Conservation (phyloP, 1,139 yeast species). For the Taphrina pruni region DNA sequence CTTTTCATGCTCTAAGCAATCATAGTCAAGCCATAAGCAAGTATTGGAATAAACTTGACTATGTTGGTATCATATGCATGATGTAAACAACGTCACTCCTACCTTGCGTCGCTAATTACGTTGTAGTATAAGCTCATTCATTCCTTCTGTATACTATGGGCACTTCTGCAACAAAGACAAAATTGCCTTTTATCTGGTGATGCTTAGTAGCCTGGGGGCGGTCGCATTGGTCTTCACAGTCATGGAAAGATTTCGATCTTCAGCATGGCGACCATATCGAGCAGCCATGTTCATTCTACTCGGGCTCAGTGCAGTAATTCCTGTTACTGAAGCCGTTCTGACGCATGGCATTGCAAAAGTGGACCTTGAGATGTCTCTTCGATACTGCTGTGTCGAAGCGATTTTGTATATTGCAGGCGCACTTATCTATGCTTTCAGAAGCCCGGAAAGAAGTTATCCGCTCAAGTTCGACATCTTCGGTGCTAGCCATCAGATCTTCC, state of each 20-base stretch:
- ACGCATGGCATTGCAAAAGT: constrained; percentile 58
- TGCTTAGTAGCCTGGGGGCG: constrained; percentile 64
- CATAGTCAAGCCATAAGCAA: constrained; percentile 69
- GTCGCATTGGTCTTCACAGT: constrained; percentile 71
- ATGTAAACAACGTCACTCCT: constrained; percentile 52
- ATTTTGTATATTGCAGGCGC: constrained; percentile 79
- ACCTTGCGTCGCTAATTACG: neutral
- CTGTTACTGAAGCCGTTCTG: constrained; percentile 62
- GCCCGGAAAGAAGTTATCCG: constrained; percentile 78
- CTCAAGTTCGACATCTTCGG: constrained; percentile 50
- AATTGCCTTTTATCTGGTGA: constrained; percentile 56
- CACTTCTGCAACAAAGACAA: constrained; percentile 59
- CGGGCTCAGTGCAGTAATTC: constrained; percentile 79
- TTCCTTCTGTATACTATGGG: constrained; percentile 73
- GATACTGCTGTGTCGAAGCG: constrained; percentile 73
- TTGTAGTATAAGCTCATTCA: constrained; percentile 64
- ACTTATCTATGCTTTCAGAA: constrained; percentile 70
- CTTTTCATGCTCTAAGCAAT: constrained; percentile 75
- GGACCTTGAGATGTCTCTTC: constrained; percentile 60
- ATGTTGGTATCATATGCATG: constrained; percentile 79
- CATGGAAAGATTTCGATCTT: constrained; percentile 67
- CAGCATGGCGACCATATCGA: constrained; percentile 75
- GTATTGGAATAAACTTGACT: constrained; percentile 81
- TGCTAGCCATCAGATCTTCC: constrained; percentile 88
- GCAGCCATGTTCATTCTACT: constrained; percentile 79